Conservation (phyloP, 2,329 filamentous ascomycete species). For the Botrytis deweyae region DNA sequence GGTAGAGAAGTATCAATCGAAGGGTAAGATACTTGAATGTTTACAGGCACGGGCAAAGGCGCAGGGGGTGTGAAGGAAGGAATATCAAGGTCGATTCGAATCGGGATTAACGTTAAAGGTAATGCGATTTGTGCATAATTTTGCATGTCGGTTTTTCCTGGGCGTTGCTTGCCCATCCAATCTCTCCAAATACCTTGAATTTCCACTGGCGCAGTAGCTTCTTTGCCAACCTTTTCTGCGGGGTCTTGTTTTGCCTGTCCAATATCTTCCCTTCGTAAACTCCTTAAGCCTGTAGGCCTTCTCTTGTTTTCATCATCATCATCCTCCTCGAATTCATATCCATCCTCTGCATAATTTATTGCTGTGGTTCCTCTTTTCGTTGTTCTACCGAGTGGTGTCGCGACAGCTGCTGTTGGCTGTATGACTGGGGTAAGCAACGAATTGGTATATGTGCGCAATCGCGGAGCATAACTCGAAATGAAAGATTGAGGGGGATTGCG, state of each 20-base stretch:
- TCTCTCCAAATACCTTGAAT: slow-evolving; percentile 91
- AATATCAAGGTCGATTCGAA: slow-evolving; percentile 93
- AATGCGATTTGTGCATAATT: slow-evolving; percentile 68
- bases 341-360: slow-evolving; percentile 97
- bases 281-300: slow-evolving; percentile 77
- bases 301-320: slow-evolving; percentile 70
- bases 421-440: slow-evolving; percentile 84
- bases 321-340: slow-evolving; percentile 81
- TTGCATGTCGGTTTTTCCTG: slow-evolving; percentile 57
- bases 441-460: slow-evolving; percentile 87
- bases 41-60: slow-evolving; percentile 62
- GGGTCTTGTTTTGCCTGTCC: slow-evolving; percentile 62
- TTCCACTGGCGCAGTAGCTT: slow-evolving; percentile 73
- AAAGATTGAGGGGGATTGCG: slow-evolving; percentile 72
- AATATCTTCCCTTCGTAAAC: slow-evolving; percentile 73
- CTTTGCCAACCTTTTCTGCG: slow-evolving; percentile 78
- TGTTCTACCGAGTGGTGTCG: slow-evolving; percentile 71
- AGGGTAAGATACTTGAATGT: slow-evolving; percentile 48
- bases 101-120: slow-evolving; percentile 88
- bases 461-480: slow-evolving; percentile 86
- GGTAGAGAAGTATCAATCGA: slow-evolving; percentile 70
- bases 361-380: slow-evolving; percentile 95
- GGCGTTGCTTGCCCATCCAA: slow-evolving; percentile 79
- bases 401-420: slow-evolving; percentile 63
- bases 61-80: slow-evolving; percentile 69